Conservation (phyloP, 768 basidiomycete species). For the Melanogaster broomeanus region DNA sequence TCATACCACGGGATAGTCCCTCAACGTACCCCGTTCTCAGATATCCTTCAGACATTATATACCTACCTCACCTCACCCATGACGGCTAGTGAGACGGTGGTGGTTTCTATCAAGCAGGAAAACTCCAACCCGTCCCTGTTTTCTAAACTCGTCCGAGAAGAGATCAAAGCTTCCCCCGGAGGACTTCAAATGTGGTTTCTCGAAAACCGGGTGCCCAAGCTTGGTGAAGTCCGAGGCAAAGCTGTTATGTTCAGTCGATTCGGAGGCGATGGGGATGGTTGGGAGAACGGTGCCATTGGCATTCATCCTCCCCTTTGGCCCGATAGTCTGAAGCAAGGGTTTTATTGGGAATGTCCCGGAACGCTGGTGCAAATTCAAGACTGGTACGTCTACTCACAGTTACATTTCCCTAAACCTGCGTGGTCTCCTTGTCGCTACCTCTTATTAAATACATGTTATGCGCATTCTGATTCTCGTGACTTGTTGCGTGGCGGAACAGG, state of each 20-base stretch:
- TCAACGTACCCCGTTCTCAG: conserved; percentile 64
- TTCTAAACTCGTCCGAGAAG: conserved; percentile 63
- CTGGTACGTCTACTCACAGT: conserved; percentile 52
- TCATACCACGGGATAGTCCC: conserved; percentile 83
- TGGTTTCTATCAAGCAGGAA: conserved; percentile 92
- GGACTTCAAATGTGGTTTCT: conserved; percentile 74
- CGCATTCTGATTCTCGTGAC: not conserved
- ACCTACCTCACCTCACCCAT: conserved; percentile 60
- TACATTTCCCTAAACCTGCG: not conserved
- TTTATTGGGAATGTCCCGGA: conserved; percentile 75
- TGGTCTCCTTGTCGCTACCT: not conserved
- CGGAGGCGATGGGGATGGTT: conserved; percentile 64
- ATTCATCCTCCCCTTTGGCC: conserved; percentile 91
- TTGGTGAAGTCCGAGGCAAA: conserved; percentile 87
- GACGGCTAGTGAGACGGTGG: conserved; percentile 69
- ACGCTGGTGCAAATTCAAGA: conserved; percentile 79
- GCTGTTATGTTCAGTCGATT: conserved; percentile 87
- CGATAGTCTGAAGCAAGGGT: conserved; percentile 70
- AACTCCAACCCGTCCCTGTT: conserved; percentile 58
- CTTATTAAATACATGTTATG: not conserved
- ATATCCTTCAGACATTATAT: conserved; percentile 62
- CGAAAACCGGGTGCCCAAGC: conserved; percentile 73
- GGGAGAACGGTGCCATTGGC: conserved; percentile 76
- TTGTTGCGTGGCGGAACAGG: conserved; percentile 42
- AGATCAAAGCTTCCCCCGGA: conserved; percentile 56